Base-by-base conservation (phyloP, 2,329 filamentous ascomycete species). In the Lasiodiplodia theobromae region DNA sequence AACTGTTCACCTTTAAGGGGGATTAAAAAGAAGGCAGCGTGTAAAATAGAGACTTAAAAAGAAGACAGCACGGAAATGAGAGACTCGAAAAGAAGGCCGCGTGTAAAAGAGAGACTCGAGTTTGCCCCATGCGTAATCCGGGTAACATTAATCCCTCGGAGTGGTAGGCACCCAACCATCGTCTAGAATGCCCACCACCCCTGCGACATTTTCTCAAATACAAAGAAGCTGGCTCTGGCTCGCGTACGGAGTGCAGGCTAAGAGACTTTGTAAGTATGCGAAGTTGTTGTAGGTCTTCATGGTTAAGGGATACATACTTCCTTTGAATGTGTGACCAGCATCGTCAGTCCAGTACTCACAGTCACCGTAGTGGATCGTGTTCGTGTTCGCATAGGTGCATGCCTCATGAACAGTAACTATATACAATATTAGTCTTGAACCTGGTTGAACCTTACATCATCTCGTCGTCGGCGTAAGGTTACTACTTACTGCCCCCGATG, bases 251-350 rank as follows among this genome's bases (percentile, higher is more conserved):
- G 4, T 4, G 23, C 23, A 56, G n/a, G 8, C 53, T 56, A 56
- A 56, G 53, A 34, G 53, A 18, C 16, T 56, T 56, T 56, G 11
- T 56, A 56, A 56, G 53, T 34, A 34, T 56, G 7, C 53, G 25
- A 34, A 56, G 12, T 56, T 56, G 25, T 12, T 16, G 23, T 56
- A 6, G 21, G 18, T 18, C 31, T 56, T 56, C 16, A 16, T 56
- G 12, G 1, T 56, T n/a, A 14, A 31, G 25, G 23, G 53, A 56
- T 56, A 56, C 18, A 56, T 56, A 56, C 53, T 56, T n/a, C 53
- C 53, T 2, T 10, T 12, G 11, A 34, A 56, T 21, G 16, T 8
- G 23, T 34, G 3, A 54, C 52, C 21, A 31, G 52, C 52, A 37
- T 25, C 53, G 53, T 56, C 23, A 31, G 2, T 56, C 53, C 23